A percentile compares a stretch with the other conserved stretches of the same genome.
These are phyloP conservation scores for Hypoxylon sp. DNA, from an alignment of 2,329 filamentous ascomycete species.

Conservation along the genomic window DNA sequence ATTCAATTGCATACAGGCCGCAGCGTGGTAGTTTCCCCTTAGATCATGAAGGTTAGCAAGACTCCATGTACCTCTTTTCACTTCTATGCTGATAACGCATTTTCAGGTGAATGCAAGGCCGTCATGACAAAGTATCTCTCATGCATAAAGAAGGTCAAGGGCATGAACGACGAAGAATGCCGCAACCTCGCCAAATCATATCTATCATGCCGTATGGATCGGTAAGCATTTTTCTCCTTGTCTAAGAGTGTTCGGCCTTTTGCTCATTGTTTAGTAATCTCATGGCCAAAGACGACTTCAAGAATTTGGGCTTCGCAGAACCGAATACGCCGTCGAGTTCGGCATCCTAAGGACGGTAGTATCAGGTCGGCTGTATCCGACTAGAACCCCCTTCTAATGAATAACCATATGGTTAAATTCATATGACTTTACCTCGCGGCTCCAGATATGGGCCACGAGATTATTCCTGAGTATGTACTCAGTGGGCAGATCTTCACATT, in stretches of 20 bases:
- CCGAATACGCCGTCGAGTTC: constrained; percentile 44
- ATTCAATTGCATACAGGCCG: constrained; percentile 69
- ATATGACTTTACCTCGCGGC: background rate
- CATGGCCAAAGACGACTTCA: constrained; percentile 96
- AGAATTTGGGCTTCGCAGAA: constrained; percentile 85
- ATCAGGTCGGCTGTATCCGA: constrained; percentile 34
- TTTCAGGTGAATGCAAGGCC: constrained; percentile 88
- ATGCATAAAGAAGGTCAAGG: constrained; percentile 87
- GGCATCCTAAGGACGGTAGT: constrained; percentile 54
- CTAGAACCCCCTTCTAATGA: background rate
- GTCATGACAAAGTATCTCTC: constrained; percentile 88
- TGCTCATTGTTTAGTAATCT: constrained; percentile 75
- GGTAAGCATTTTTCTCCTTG: constrained; percentile 67
- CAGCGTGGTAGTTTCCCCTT: constrained; percentile 96
- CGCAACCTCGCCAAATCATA: constrained; percentile 90
- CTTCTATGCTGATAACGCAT: constrained; percentile 4
- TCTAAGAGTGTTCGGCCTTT: background rate
- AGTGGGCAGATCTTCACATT: background rate
- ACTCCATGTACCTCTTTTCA: background rate
- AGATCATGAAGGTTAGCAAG: constrained; percentile 83
- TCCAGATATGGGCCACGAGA: constrained; percentile 42
- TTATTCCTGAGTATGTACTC: background rate
- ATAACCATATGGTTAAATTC: background rate
- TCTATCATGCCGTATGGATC: constrained; percentile 92
- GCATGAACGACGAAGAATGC: constrained; percentile 89